These are phyloP conservation scores for Monilinia laxa DNA, from an alignment of 2,329 filamentous ascomycete genomes.

Conservation along the genomic window DNA sequence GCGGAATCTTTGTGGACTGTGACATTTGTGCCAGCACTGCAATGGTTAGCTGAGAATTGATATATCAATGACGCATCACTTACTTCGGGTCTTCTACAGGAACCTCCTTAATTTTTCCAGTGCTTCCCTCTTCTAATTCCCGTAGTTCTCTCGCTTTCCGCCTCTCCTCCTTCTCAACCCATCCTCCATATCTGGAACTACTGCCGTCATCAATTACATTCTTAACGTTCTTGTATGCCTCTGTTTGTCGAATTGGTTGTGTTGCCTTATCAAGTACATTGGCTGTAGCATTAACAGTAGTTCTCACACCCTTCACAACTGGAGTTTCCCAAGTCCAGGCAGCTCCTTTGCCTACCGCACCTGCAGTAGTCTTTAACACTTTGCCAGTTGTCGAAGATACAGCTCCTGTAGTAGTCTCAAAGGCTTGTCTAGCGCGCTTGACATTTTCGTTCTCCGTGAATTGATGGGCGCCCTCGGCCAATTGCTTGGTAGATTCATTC, in stretches of 20 bases:
- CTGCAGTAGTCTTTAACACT: constrained; percentile 81
- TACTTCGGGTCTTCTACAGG: constrained; percentile 86
- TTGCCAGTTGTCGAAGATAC: constrained; percentile 75
- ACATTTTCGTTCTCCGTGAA: constrained; percentile 93
- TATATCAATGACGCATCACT: constrained; percentile 43
- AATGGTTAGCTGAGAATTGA: constrained; percentile 35
- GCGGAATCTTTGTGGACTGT: constrained; percentile 95
- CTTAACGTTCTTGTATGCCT: constrained; percentile 93
- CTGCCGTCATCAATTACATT: constrained; percentile 96
- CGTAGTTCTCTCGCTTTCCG: constrained; percentile 72
- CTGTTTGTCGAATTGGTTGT: constrained; percentile 87
- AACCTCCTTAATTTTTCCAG: constrained; percentile 54
- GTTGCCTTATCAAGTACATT: constrained; percentile 92
- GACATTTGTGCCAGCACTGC: constrained; percentile 86
- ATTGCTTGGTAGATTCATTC: constrained; percentile 97
- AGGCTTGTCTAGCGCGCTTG: constrained; percentile 79
- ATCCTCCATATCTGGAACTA: constrained; percentile 92
- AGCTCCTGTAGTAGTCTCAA: constrained; percentile 80
- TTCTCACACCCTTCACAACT: constrained; percentile 86
- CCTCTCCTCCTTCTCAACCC: constrained; percentile 94
- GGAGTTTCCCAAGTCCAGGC: constrained; percentile 97
- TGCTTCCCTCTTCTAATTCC: constrained; percentile 57
- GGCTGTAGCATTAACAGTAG: constrained; percentile 81
- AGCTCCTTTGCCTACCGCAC: constrained; percentile 84
- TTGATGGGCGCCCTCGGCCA: constrained; percentile 83